phyloP scores from a whole-genome alignment of 495 filamentous ascomycete species.

The Stereocaulon alpinum region DNA sequence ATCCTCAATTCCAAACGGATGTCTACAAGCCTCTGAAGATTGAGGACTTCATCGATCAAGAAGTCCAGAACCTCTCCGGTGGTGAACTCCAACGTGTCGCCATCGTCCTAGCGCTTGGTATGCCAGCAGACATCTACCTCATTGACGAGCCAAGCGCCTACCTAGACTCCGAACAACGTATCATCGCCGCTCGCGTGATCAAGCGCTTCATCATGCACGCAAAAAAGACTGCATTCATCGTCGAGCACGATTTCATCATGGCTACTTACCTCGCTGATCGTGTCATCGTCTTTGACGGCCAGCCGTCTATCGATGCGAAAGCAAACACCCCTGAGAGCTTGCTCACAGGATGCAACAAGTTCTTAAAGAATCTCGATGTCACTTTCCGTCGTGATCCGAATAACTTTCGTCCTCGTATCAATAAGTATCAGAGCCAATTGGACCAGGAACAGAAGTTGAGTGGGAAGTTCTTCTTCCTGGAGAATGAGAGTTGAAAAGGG shows the following conservation, averaged over 20 bases:
- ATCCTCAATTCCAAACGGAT: constrained; percentile 96
- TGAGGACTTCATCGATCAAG: constrained; percentile 98
- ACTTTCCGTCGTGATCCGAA: constrained; percentile 97
- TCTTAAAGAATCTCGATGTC: constrained; percentile 90
- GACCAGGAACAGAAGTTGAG: constrained; percentile 93
- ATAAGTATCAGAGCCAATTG: constrained; percentile 89
- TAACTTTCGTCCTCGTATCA: constrained; percentile 93
- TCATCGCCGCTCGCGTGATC: constrained; percentile 90
- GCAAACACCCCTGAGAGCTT: constrained; percentile 86
- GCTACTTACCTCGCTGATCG: constrained; percentile 93
- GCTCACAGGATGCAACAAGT: constrained; percentile 91
- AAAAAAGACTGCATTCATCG: constrained; percentile 98
- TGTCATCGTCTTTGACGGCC: constrained; percentile 94
- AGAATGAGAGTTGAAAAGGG: constrained; percentile 75
- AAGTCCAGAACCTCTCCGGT: constrained; percentile 96
- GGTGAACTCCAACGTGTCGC: constrained; percentile 98
- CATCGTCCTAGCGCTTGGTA: constrained; percentile 87
- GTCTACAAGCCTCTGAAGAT: constrained; percentile 97
- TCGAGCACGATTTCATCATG: constrained; percentile 99
- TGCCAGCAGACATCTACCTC: constrained; percentile 96
- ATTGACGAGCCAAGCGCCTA: constrained; percentile 95
- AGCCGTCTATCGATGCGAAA: constrained; percentile 76
- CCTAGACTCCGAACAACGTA: constrained; percentile 98
- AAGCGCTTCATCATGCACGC: constrained; percentile 99
- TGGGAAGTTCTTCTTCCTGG: constrained; percentile 96